Conservation (phyloP, 2,329 filamentous ascomycete species). For the Podosphaera fusca region DNA sequence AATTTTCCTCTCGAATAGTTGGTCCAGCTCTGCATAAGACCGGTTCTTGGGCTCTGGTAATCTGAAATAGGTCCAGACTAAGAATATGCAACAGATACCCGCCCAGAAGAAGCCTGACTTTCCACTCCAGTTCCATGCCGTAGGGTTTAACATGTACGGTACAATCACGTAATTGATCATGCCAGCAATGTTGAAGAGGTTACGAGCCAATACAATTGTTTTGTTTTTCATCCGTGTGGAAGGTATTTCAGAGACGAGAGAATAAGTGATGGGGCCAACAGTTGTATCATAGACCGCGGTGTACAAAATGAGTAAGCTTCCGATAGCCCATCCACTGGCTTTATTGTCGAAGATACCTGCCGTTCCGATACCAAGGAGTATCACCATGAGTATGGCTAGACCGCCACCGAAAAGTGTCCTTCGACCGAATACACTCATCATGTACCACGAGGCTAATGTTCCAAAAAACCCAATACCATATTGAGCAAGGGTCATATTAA, state of each 20-base stretch:
- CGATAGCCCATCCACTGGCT: slow-evolving; percentile 11
- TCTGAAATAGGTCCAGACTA: slow-evolving; percentile 20
- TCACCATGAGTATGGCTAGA: slow-evolving; percentile 25
- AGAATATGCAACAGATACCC: slow-evolving; percentile 16
- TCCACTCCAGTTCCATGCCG: slow-evolving; percentile 18
- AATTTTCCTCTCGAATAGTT: slow-evolving; percentile 1
- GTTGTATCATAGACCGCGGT: slow-evolving; percentile 22
- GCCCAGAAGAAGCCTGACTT: slow-evolving; percentile 15
- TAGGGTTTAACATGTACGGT: slow-evolving; percentile 24
- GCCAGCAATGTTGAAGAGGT: slow-evolving; percentile 17
- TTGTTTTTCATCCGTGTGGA: slow-evolving; percentile 49
- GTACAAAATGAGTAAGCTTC: slow-evolving; percentile 20
- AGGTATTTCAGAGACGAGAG: slow-evolving; percentile 21
- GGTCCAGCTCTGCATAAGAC: slow-evolving; percentile 1
- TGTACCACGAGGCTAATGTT: slow-evolving; percentile 41
- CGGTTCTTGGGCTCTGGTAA: slow-evolving; percentile 17
- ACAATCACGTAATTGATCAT: slow-evolving; percentile 8
- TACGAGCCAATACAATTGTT: slow-evolving; percentile 43
- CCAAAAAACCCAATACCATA: slow-evolving; percentile 35
- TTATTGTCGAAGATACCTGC: slow-evolving; percentile 17
- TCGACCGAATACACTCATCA: slow-evolving; percentile 37
- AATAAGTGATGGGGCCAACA: slow-evolving; percentile 22
- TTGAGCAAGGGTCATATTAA: slow-evolving; percentile 38
- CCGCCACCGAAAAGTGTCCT: slow-evolving; percentile 41
- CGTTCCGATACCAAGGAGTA: slow-evolving; percentile 23